Percentiles rank a stretch among this genome's conserved stretches.
These are phyloP conservation scores for Hapsidospora chrysogenum DNA, from an alignment of 495 filamentous ascomycete genomes.

Conservation along the genomic window DNA sequence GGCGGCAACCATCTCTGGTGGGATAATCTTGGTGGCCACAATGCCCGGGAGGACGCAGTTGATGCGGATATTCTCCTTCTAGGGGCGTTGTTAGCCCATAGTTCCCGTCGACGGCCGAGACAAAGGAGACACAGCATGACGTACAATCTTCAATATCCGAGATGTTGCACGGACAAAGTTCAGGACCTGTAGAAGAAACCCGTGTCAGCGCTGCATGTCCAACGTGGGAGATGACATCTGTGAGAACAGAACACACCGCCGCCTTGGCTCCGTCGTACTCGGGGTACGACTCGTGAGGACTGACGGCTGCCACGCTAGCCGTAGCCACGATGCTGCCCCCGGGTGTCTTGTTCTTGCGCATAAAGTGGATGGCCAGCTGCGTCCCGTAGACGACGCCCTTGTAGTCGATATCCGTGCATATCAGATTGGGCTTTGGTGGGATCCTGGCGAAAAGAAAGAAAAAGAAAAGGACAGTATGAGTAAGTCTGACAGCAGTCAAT, in stretches of 20 bases:
- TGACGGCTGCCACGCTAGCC: slow-evolving; percentile 15
- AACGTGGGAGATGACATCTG: no score
- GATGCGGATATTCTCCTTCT: slow-evolving; percentile 19
- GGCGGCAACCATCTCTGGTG: slow-evolving; percentile 17
- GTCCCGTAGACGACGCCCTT: slow-evolving; percentile 24
- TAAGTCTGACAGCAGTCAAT: no score
- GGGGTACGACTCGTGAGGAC: slow-evolving; percentile 18
- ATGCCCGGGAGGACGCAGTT: slow-evolving; percentile 17
- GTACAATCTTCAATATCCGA: not conserved
- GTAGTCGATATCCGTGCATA: slow-evolving; percentile 21
- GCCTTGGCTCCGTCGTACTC: slow-evolving; percentile 25
- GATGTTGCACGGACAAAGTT: slow-evolving; percentile 15
- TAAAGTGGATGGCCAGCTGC: slow-evolving; percentile 23
- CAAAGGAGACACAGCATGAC: no score
- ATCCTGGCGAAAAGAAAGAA: slow-evolving; percentile 10
- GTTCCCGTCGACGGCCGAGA: no score
- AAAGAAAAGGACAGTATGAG: no score
- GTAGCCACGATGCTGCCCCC: slow-evolving; percentile 20
- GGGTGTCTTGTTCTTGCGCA: slow-evolving; percentile 19
- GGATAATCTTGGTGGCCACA: slow-evolving; percentile 19
- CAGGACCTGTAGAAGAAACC: slow-evolving; percentile 4
- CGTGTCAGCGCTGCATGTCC: no score
- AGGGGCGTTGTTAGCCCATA: no score
- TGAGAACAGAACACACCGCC: slow-evolving; percentile 12
- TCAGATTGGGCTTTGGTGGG: slow-evolving; percentile 16